Base-by-base conservation (phyloP, 2,329 filamentous ascomycete genomes). In the Akanthomyces muscarius region DNA sequence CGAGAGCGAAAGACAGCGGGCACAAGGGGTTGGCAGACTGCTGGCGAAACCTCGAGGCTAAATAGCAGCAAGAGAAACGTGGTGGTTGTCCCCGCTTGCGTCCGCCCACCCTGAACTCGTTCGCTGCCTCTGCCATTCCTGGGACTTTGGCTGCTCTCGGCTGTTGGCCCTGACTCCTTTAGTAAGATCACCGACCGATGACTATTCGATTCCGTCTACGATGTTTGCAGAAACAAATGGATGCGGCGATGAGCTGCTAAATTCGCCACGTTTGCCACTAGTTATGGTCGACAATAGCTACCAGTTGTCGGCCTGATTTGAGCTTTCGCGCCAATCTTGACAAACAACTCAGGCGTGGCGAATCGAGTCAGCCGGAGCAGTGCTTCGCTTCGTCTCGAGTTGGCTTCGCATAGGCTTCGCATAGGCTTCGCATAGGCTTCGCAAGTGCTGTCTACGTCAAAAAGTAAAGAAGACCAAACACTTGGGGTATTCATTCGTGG, bases 151-250 rank as follows among this genome's bases (percentile, higher is more conserved):
- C 45, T 48, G n/a, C 18, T 3, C 42, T 23, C 30, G n/a, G 5
- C 16, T 55, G 36, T 55, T 55, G 48, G 48, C 48, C 48, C 5
- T 51, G 7, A 30, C 4, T 30, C 28, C 28, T 6, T 21, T 21
- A 21, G 21, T 6, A 30, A 36, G 28, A 21, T 23, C 14, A 16
- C 14, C 18, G n/a, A 41, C 33, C 33, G 16, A 61, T 61, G 58
- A 61, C 58, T 36, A 53, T 61, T 61, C 48, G 58, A 61, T 61
- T 41, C n/a, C 38, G 25, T 53, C 41, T 61, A 59, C 56, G 45
- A 50, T 8, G n/a, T 30, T 16, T 33, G 33, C 14, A n/a, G 6
- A 33, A 33, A 42, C 23, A 33, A 42, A 61, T 53, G 48, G 38
- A 44, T 33, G 25, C 48, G 38, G 48, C 36, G 7, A 44, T 2